Percentiles rank a stretch among this genome's conserved stretches.
These are phyloP conservation scores for Martiniozyma asiatica DNA, from an alignment of 1,139 yeast genomes.

Conservation along the genomic window DNA sequence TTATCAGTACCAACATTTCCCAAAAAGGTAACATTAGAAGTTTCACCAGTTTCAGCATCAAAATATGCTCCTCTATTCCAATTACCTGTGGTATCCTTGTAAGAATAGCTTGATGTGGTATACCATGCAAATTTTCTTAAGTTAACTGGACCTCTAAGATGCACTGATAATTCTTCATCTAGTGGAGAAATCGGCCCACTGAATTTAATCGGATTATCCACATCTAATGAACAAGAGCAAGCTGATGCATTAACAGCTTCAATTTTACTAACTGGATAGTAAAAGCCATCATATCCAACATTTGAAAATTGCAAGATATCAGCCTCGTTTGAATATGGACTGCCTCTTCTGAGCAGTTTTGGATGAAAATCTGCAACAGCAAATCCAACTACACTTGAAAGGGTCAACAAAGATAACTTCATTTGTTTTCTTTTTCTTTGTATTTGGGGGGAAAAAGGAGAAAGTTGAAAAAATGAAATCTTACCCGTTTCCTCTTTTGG, in stretches of 20 bases:
- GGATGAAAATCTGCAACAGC: too few species aligned
- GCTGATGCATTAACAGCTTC: constrained; percentile 36
- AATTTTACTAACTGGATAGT: constrained; percentile 34
- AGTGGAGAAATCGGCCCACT: constrained; percentile 58
- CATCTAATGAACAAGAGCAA: constrained; percentile 41
- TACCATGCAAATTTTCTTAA: constrained; percentile 57
- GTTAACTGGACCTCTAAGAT: constrained; percentile 66
- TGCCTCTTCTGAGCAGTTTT: too few species aligned
- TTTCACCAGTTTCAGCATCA: constrained; percentile 27
- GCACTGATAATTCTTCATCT: constrained; percentile 62
- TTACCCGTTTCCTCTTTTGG: too few species aligned
- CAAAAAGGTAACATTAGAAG: constrained; percentile 53
- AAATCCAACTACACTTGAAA: too few species aligned
- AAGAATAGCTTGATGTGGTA: constrained; percentile 26
- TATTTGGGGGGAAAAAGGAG: too few species aligned
- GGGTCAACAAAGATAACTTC: too few species aligned
- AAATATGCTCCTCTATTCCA: constrained; percentile 39
- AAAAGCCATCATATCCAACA: constrained; percentile 57
- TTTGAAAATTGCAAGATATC: constrained; percentile 41
- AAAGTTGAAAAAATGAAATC: too few species aligned
- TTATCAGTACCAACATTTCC: constrained; percentile 39
- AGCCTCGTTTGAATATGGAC: constrained; percentile 16
- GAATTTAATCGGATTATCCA: constrained; percentile 30
- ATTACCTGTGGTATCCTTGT: constrained; percentile 23
- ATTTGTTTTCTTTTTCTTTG: too few species aligned